Evolutionary conservation across 257 asterid genomes (phyloP).

Genomic region (Linaria vulgaris): DNA sequence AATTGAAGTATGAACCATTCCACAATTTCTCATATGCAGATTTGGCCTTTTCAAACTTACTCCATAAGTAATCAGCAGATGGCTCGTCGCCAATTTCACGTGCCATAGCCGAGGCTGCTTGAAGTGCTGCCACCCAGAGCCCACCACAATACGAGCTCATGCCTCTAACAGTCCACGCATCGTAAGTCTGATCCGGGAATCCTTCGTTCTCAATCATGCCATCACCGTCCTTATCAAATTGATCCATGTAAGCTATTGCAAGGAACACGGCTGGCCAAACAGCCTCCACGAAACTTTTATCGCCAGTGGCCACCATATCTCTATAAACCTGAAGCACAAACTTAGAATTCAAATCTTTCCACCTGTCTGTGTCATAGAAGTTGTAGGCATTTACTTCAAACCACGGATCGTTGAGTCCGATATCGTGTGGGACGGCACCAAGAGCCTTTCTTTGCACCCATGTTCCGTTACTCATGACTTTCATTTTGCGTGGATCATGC

Average conservation of each 20-base stretch:
- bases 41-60: constrained; percentile 61
- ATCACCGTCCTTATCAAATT: constrained; percentile 74
- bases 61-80: constrained; percentile 62
- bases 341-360: constrained; percentile 87
- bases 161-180: constrained; percentile 68
- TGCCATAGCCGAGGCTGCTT: constrained; percentile 83
- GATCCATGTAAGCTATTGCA: constrained; percentile 86
- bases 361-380: constrained; percentile 61
- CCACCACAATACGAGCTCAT: constrained; percentile 79
- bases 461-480: constrained; percentile 54
- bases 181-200: constrained; percentile 81
- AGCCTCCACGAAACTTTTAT: constrained; percentile 58
- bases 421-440: constrained; percentile 88
- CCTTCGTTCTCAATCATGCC: constrained; percentile 88
- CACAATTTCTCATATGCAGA: constrained; percentile 54
- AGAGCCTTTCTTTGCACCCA: constrained; percentile 58
- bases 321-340: constrained; percentile 79
- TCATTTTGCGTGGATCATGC: constrained; percentile 67
- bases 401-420: constrained; percentile 85
- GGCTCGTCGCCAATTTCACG: constrained; percentile 58
- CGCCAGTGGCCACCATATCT: constrained; percentile 72
- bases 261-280: constrained; percentile 83
- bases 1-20: constrained; percentile 78
- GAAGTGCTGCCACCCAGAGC: constrained; percentile 78
- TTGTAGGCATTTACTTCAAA: constrained; percentile 72